Evolutionary conservation across 2,329 filamentous ascomycete species (phyloP).

Genomic region (Nemania diffusa): DNA sequence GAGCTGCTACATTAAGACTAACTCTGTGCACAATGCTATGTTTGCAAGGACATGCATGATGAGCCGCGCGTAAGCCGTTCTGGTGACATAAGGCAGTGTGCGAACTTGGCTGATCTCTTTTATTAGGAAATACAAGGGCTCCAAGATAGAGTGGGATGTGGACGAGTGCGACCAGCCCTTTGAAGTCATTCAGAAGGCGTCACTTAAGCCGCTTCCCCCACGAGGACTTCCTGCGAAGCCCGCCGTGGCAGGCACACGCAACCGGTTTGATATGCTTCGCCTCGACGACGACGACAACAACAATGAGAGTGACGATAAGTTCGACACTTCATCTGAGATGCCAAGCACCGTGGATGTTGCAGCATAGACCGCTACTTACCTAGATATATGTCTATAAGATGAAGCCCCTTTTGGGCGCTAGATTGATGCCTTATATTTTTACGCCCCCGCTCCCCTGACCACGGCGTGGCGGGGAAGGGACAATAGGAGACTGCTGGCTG

Average conservation of each 20-base stretch:
- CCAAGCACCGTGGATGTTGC: conserved; percentile 42
- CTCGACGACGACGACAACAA: conserved; percentile 48
- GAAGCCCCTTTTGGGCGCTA: background rate
- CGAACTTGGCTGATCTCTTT: conserved; percentile 47
- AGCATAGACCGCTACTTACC: conserved; percentile 28
- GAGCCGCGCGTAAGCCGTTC: conserved; percentile 60
- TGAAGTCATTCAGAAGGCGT: conserved; percentile 47
- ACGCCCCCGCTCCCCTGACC: background rate
- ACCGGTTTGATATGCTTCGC: conserved; percentile 47
- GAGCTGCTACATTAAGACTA: conserved; percentile 76
- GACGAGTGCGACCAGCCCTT: conserved; percentile 78
- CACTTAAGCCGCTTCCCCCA: conserved; percentile 32
- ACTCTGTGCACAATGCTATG: conserved; percentile 79
- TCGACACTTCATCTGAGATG: conserved; percentile 48
- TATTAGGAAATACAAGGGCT: conserved; percentile 74
- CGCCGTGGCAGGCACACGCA: conserved; percentile 33
- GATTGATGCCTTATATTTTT: background rate
- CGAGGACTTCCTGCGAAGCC: conserved; percentile 27
- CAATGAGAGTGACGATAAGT: conserved; percentile 46
- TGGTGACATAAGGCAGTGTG: conserved; percentile 8
- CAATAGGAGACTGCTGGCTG: conserved; percentile 2
- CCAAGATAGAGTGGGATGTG: conserved; percentile 74
- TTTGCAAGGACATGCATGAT: conserved; percentile 84
- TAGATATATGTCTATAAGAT: background rate
- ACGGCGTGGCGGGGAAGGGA: background rate